Evolutionary conservation across 225 moss, liverwort and hornwort genomes (phyloP), one percentile per base, ranked within the genome.

Genomic region (Marchantia paleacea): DNA sequence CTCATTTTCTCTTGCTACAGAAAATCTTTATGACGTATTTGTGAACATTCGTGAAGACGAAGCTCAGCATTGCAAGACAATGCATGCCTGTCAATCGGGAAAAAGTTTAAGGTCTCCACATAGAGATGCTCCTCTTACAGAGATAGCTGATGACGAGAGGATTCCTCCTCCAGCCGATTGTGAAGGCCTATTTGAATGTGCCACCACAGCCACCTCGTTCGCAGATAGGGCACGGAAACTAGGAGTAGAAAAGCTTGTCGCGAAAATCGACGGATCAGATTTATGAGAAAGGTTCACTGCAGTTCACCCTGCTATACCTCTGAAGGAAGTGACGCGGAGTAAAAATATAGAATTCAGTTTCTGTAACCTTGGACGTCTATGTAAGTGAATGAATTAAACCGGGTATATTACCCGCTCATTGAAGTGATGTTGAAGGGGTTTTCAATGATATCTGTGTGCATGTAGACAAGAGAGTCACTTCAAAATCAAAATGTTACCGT

Each of bases 31-130:
- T 52, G 96, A 96, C 49, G 94, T 94, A 55, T 96, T 94, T 53
- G 91, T 72, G 1, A 96, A 96, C 72, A 96, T 96, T 30, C 94
- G 94, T 26, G 96, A 96, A 82, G 96, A 96, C 73, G 96, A 96
- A 75, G 94, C 94, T 67, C 92, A 96, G 52, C 96, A 96, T 72
- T 94, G 94, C 87, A 92, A 88, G 87, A 96, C 96, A 55, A 94
- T 96, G 96, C 64, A 84, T 26, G 96, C 94, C 50, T 96, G 96
- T 73, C 96, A 96, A 82, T 90, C 89, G 12, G 90, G 89, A 75
- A 89, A 87, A 4, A 89, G 82, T 19, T 79, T 96, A 54, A 87
- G 90, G 29, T 94, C 94, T 81, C 96, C 96, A 69, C 96, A 94
- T 30, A 89, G 83, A 81, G 85, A 87, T 68, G 85, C 86, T 54